A percentile compares a stretch with the other conserved stretches of the same genome.
phyloP scores from a whole-genome alignment of 768 basidiomycete genomes.

The Tulasnella sp. region DNA sequence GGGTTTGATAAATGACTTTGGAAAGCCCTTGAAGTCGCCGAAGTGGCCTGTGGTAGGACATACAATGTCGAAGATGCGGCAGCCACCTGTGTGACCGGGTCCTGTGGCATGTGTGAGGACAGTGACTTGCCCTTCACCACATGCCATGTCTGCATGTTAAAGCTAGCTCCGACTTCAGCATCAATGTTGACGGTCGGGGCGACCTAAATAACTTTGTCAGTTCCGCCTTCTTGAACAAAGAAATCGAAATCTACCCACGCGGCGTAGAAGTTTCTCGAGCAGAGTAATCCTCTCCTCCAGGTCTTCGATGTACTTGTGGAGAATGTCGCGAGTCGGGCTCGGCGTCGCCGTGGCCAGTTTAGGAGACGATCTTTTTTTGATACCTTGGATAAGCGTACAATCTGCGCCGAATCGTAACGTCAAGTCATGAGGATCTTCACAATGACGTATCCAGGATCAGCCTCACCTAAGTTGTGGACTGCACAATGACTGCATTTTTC shows the following conservation, averaged over 20 bases:
- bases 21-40: background rate
- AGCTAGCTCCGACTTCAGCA: slow-evolving; percentile 7
- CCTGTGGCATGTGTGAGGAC: slow-evolving; percentile 25
- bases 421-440: slow-evolving; percentile 25
- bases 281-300: slow-evolving; percentile 45
- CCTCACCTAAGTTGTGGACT: slow-evolving; percentile 47
- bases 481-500: slow-evolving; percentile 15
- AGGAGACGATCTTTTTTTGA: slow-evolving; percentile 47
- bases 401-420: slow-evolving; percentile 30
- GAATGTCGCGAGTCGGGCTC: background rate
- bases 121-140: slow-evolving; percentile 26
- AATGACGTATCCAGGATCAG: background rate
- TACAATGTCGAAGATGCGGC: background rate
- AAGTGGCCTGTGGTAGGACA: background rate
- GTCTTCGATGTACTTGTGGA: slow-evolving; percentile 37
- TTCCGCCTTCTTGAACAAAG: too few species aligned
- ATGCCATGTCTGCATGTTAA: slow-evolving; percentile 8
- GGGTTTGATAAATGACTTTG: background rate
- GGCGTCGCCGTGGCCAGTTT: slow-evolving; percentile 27
- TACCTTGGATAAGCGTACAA: slow-evolving; percentile 38
- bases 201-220: too few species aligned
- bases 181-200: slow-evolving; percentile 27
- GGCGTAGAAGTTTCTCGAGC: slow-evolving; percentile 41
- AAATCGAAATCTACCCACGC: slow-evolving; percentile 22
- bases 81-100: background rate